These are phyloP conservation scores for Calonectria montana DNA, from an alignment of 2,329 filamentous ascomycete genomes.

Conservation along the genomic window DNA sequence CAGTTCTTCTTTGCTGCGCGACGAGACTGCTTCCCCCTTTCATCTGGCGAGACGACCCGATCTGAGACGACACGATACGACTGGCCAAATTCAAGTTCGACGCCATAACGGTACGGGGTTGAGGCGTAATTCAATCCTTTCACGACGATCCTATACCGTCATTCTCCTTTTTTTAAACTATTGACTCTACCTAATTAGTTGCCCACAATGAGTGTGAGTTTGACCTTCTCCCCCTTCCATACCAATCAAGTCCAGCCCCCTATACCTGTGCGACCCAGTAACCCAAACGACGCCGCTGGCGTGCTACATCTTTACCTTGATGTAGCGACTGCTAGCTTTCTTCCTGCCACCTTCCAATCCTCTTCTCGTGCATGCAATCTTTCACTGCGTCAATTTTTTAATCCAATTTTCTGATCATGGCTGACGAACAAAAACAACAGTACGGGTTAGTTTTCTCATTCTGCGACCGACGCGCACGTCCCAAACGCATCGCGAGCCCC, in stretches of 20 bases:
- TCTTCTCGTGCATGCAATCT: neutral
- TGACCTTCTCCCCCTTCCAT: constrained; percentile 33
- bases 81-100: constrained; percentile 17
- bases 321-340: neutral
- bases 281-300: neutral
- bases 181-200: constrained; percentile 31
- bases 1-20: constrained; percentile 39
- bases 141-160: constrained; percentile 10
- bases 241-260: constrained; percentile 3
- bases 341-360: neutral
- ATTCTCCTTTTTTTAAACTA: constrained; percentile 13
- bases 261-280: neutral
- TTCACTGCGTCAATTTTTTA: neutral
- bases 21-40: constrained; percentile 33
- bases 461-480: constrained; percentile 21
- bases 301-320: neutral
- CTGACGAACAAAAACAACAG: constrained; percentile 47
- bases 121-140: constrained; percentile 2
- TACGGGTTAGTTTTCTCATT: constrained; percentile 62
- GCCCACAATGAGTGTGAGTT: constrained; percentile 47
- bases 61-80: constrained; percentile 21
- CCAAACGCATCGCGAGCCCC: constrained; percentile 7
- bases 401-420: constrained; percentile 43
- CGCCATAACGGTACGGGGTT: constrained; percentile 9
- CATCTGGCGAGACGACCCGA: constrained; percentile 15